Evolutionary conservation across 2,329 filamentous ascomycete species (phyloP), one percentile per base, ranked within the genome.

Genomic region (Phoma sp.): DNA sequence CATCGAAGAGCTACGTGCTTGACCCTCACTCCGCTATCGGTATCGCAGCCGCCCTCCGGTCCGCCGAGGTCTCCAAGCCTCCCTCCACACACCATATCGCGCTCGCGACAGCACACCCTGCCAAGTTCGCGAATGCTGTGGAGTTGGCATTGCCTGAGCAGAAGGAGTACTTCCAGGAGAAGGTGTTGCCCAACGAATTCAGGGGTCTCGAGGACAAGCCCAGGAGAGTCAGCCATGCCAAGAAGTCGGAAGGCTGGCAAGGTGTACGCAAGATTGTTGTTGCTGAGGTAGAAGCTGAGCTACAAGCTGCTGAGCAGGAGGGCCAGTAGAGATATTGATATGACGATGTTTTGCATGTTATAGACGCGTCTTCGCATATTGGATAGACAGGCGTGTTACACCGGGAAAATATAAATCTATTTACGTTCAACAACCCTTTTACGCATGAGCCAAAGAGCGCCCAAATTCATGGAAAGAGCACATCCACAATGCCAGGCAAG

Each of bases 11-110:
- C 53, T 98, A 98, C 77, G 85, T 98, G 37, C 85, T 98, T 0
- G 95, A 99, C 73, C 95, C 95, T 1, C 95, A 99, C 79, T 88
- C 92, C 0, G 92, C 95, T 1, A 90, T 99, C 40, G 95, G 93
- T 51, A 84, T 97, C 35, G 83, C 88, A 17, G 93, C 91, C 0
- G 84, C 93, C 0, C 73, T 86, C 50, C 84, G 92, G 54, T 92
- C 91, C 2, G 82, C 90, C 31, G 62, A 71, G 45, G 81, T 85
- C 12, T 75, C 80, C 0, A 77, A 77, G 25, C 73, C 81, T 38
- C 74, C 80, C 2, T 73, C 76, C 2, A 79, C 79, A 15, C 78
- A 88, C 47, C 90, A 96, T 74, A 89, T 99, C 68, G 88, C 92
- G 1, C 85, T 99, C 2, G 91, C 93, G 1, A 99, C 95, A 2